Percentiles rank a stretch among this genome's conserved stretches.
Conservation (phyloP, 768 basidiomycete species). For the Boletus speciosus region DNA sequence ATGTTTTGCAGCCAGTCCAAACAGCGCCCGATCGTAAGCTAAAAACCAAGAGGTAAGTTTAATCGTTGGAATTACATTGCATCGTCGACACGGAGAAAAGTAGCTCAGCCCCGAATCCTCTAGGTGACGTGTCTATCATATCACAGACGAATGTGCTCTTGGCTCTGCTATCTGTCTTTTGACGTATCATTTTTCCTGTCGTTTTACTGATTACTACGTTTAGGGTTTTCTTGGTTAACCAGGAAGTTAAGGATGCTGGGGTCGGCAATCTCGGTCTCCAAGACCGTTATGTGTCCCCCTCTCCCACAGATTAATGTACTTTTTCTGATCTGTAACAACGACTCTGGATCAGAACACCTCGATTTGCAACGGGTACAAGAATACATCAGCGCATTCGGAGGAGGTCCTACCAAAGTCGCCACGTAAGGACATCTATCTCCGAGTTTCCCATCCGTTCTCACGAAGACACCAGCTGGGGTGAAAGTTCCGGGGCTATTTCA, state of each 20-base stretch:
- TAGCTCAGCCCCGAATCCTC: too few relatives aligned
- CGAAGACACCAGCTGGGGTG: not conserved
- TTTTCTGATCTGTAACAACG: not conserved
- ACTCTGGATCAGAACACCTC: slow-evolving; percentile 23
- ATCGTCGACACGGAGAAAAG: too few relatives aligned
- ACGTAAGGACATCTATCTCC: slow-evolving; percentile 11
- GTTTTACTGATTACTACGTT: not conserved
- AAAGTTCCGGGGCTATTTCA: slow-evolving; percentile 38
- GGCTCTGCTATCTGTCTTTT: too few relatives aligned
- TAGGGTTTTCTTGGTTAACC: slow-evolving; percentile 39
- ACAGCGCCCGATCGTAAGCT: too few relatives aligned
- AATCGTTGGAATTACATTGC: too few relatives aligned
- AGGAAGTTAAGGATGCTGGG: slow-evolving; percentile 38
- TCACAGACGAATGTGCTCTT: too few relatives aligned
- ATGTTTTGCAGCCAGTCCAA: too few relatives aligned
- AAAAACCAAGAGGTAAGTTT: too few relatives aligned
- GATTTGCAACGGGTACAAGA: slow-evolving; percentile 55
- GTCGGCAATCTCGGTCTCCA: slow-evolving; percentile 47
- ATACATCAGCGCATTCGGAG: slow-evolving; percentile 59
- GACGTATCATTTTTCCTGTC: not conserved
- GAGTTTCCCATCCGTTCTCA: too few relatives aligned
- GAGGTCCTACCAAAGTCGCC: slow-evolving; percentile 43
- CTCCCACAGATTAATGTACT: not conserved
- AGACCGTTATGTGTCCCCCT: slow-evolving; percentile 35
- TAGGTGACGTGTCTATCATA: too few relatives aligned